phyloP scores from a whole-genome alignment of 1,284 basidiomycete genomes.

The Abortiporus biennis region DNA sequence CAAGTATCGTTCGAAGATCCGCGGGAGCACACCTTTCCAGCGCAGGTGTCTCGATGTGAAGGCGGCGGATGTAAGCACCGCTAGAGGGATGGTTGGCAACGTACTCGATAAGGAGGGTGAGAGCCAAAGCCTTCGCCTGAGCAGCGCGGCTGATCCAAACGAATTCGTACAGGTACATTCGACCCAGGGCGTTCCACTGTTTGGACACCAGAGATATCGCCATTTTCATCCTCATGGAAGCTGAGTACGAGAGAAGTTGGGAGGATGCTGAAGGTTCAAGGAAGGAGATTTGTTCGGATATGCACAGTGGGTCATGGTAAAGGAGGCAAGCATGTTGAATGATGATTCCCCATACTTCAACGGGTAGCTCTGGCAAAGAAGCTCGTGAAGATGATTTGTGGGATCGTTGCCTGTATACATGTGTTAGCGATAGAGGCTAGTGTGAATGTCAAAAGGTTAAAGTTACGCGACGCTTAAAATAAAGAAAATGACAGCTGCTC shows the following conservation, averaged over 20 bases:
- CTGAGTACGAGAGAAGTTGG: slow-evolving; percentile 38
- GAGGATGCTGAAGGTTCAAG: slow-evolving; percentile 31
- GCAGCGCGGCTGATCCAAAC: slow-evolving; percentile 57
- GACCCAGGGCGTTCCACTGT: slow-evolving; percentile 46
- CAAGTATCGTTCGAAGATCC: slow-evolving; percentile 60
- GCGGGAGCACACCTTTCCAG: slow-evolving; percentile 60
- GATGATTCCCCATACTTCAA: slow-evolving; percentile 56
- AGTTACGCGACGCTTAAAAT: background rate
- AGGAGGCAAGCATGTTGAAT: slow-evolving; percentile 43
- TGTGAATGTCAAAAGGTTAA: background rate
- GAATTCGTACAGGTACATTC: slow-evolving; percentile 56
- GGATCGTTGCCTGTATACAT: no score
- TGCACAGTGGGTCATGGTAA: slow-evolving; percentile 38
- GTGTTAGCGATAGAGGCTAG: background rate
- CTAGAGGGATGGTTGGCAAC: slow-evolving; percentile 26
- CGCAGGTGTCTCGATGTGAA: slow-evolving; percentile 66
- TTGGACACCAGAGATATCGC: slow-evolving; percentile 48
- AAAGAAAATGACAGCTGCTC: background rate
- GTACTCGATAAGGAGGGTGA: slow-evolving; percentile 44
- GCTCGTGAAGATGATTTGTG: no score
- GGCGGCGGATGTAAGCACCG: slow-evolving; percentile 51
- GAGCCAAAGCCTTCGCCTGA: slow-evolving; percentile 54
- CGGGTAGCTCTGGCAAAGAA: slow-evolving; percentile 38
- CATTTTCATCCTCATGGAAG: slow-evolving; percentile 42
- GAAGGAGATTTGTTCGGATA: slow-evolving; percentile 43